phyloP scores from a whole-genome alignment of 306 rosid genomes.

The Canavalia gladiata region DNA sequence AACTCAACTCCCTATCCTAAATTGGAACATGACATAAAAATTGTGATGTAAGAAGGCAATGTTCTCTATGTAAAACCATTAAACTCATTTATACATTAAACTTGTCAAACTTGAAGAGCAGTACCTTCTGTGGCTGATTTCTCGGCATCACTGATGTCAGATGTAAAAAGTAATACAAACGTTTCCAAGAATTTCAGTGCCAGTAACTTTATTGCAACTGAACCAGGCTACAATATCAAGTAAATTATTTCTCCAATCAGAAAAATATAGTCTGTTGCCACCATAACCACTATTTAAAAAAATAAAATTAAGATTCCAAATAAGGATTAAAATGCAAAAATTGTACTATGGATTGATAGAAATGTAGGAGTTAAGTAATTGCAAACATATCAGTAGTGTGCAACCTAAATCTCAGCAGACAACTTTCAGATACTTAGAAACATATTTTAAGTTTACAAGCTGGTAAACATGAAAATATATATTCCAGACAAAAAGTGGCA shows the following conservation, averaged over 20 bases:
- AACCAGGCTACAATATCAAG: slow-evolving; percentile 84
- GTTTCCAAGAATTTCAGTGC: slow-evolving; percentile 94
- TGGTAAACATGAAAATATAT: neutral
- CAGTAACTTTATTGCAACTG: slow-evolving; percentile 73
- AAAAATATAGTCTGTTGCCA: slow-evolving; percentile 30
- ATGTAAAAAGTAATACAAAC: slow-evolving; percentile 78
- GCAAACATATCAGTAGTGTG: neutral
- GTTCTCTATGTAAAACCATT: slow-evolving; percentile 22
- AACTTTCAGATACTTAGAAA: slow-evolving; percentile 1
- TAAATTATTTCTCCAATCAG: slow-evolving; percentile 55
- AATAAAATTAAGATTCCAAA: slow-evolving; percentile 22
- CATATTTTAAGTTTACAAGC: slow-evolving; percentile 29
- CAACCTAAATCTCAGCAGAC: slow-evolving; percentile 27
- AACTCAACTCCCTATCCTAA: slow-evolving; percentile 32
- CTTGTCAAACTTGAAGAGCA: slow-evolving; percentile 42
- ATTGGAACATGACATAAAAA: slow-evolving; percentile 22
- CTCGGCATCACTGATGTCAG: slow-evolving; percentile 68
- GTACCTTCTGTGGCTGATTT: slow-evolving; percentile 77
- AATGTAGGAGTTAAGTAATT: neutral
- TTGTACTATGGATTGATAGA: neutral
- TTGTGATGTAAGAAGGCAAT: slow-evolving; percentile 27
- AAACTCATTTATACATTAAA: slow-evolving; percentile 9
- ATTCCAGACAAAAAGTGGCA: slow-evolving; percentile 19
- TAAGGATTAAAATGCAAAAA: slow-evolving; percentile 18
- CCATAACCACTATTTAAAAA: slow-evolving; percentile 26